phyloP scores from a whole-genome alignment of 768 basidiomycete species.

The Rhodotorula babjevae region DNA sequence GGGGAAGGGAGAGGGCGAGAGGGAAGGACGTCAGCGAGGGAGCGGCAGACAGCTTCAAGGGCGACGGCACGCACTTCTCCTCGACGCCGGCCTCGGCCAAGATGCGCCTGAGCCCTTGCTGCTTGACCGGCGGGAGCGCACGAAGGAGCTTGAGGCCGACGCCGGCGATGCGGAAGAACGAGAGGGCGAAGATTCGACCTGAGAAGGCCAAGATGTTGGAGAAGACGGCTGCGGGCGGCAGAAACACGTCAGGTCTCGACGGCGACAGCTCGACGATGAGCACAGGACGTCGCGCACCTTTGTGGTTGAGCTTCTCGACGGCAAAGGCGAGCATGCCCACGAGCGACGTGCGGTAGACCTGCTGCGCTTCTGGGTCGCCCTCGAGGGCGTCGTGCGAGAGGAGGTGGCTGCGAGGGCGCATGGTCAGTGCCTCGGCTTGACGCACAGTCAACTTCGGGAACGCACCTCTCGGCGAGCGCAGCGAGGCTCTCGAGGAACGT shows the following conservation, averaged over 20 bases:
- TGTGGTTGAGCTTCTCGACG: slow-evolving; percentile 51
- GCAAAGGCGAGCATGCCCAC: slow-evolving; percentile 48
- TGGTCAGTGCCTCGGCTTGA: not conserved
- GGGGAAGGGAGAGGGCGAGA: too few species aligned
- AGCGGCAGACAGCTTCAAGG: too few species aligned
- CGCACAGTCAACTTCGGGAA: too few species aligned
- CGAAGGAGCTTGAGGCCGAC: slow-evolving; percentile 50
- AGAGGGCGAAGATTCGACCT: slow-evolving; percentile 50
- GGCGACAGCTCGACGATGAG: too few species aligned
- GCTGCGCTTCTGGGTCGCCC: slow-evolving; percentile 38
- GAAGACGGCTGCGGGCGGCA: slow-evolving; percentile 45
- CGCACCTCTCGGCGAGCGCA: slow-evolving; percentile 48
- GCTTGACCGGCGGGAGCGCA: slow-evolving; percentile 48
- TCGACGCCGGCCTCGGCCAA: slow-evolving; percentile 39
- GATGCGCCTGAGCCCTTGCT: slow-evolving; percentile 47
- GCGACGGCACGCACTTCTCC: slow-evolving; percentile 15
- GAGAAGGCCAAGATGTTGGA: slow-evolving; percentile 52
- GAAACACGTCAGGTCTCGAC: not conserved
- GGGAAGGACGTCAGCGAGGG: too few species aligned
- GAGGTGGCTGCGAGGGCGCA: slow-evolving; percentile 40
- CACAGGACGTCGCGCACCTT: slow-evolving; percentile 39
- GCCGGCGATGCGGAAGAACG: slow-evolving; percentile 52
- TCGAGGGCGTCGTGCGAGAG: slow-evolving; percentile 46
- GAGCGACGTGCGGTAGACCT: slow-evolving; percentile 46
- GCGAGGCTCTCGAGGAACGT: slow-evolving; percentile 50